Conservation (phyloP, 176 grass and related monocot genomes). For the Paspalum notatum region DNA sequence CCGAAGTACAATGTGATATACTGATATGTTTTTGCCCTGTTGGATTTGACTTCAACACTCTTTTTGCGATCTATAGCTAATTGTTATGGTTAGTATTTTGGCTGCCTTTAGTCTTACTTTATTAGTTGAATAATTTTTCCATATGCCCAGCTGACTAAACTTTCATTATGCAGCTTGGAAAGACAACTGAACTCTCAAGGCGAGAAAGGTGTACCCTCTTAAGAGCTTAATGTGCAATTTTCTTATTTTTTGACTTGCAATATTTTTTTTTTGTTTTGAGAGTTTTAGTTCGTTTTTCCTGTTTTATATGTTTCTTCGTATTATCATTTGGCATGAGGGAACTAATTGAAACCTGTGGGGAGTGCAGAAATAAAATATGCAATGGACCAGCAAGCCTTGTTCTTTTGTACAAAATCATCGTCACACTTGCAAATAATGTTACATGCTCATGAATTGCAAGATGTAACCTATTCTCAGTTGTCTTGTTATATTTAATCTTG, state of each 20-base stretch:
- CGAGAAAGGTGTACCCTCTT: slow-evolving; percentile 76
- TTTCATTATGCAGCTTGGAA: slow-evolving; percentile 62
- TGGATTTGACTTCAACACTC: not conserved
- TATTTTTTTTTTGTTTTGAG: slow-evolving; percentile 12
- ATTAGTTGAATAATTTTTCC: slow-evolving; percentile 23
- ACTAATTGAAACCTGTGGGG: not conserved
- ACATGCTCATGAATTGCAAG: not conserved
- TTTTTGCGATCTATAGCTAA: not conserved
- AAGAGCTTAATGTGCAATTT: not conserved
- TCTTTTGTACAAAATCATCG: not conserved
- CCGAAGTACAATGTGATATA: not conserved
- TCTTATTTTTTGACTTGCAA: not conserved
- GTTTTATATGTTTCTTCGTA: not conserved
- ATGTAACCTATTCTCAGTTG: not conserved
- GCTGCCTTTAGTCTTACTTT: not conserved
- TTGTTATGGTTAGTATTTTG: not conserved
- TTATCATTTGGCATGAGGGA: slow-evolving; percentile 25
- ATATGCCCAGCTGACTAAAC: slow-evolving; percentile 40
- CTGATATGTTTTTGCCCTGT: not conserved
- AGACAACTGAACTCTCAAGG: slow-evolving; percentile 91
- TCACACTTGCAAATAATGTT: slow-evolving; percentile 4
- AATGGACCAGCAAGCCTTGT: not conserved
- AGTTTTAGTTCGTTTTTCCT: not conserved
- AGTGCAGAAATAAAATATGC: not conserved
- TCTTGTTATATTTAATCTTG: not conserved